Evolutionary conservation across 139 green algal species (phyloP), one percentile per base, ranked within the genome.

Genomic region (Auxenochlorella pyrenoidosa): DNA sequence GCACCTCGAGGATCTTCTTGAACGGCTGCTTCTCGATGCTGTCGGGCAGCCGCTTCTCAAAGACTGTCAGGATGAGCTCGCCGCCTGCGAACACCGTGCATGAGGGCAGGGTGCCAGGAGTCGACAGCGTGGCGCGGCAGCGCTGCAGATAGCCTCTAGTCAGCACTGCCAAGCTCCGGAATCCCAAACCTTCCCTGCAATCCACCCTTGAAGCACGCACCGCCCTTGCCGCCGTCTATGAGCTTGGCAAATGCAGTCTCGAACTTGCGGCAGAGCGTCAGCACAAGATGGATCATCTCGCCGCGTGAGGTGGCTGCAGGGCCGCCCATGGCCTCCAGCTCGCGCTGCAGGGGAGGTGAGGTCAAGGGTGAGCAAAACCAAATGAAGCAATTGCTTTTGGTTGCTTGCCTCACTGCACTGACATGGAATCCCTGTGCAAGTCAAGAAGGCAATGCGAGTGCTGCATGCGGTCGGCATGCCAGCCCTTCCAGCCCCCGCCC

Each of bases 41-140:
- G 72, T 98, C 92, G 47, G 96, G 96, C 19, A 99, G 94, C 88
- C 97, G 96, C 86, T 96, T 90, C 92, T 99, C 96, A 92, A 99
- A 99, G 83, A 98, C 95, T 65, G 96, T 94, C 44, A 98, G 87
- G 63, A 98, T 95, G 38, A 93, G 89, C 92, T 98, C 96, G 54
- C 96, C 96, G 84, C 95, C 95, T 95, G 88, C 75, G 36, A 30
- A 18, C 19, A 5, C 59, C 21, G 54, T 36, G 26, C 19, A n/a
- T 19, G 6, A 34, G 6, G 19, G 71, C 16, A n/a, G 38, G 40
- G 38, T 16, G 66, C 16, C 16, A 36, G 16, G 41, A 63, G 47
- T 54, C 66, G 16, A 13, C 54, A 63, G 54, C 13, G 16, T 22
- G 54, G 15, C 12, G 18, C 18, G 18, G 54, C 54, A 78, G 71